These are phyloP conservation scores for Erythrophleum fordii DNA, from an alignment of 306 rosid genomes.

Conservation along the genomic window DNA sequence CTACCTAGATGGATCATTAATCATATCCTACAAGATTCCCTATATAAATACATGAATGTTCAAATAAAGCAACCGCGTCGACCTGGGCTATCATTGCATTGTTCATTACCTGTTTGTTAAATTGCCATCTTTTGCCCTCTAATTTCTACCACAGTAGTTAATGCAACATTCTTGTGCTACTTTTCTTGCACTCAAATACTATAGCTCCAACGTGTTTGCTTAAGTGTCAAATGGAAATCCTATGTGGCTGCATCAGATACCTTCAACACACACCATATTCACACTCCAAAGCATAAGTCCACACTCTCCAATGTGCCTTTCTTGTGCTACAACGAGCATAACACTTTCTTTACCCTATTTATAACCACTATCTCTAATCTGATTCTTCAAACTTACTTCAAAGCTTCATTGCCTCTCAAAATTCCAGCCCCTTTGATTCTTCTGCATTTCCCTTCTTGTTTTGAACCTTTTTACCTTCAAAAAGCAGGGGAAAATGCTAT, in stretches of 20 bases:
- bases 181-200: no score
- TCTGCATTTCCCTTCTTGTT: neutral
- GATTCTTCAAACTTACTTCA: neutral
- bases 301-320: conserved; percentile 20
- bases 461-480: neutral
- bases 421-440: neutral
- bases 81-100: no score
- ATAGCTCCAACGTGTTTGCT: no score
- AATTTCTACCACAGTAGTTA: no score
- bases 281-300: neutral
- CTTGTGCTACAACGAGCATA: neutral
- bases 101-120: no score
- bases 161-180: no score
- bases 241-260: neutral
- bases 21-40: no score
- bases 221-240: neutral
- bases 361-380: neutral
- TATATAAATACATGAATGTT: no score
- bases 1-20: no score
- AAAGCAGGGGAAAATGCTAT: conserved; percentile 23
- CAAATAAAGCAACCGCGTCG: no score
- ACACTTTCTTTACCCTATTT: neutral
- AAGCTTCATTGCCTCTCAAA: no score
- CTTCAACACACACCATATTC: neutral
- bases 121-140: no score